Percentiles rank a stretch among this genome's conserved stretches.
phyloP scores from a whole-genome alignment of 2,329 filamentous ascomycete genomes.

The Fusarium algeriense region DNA sequence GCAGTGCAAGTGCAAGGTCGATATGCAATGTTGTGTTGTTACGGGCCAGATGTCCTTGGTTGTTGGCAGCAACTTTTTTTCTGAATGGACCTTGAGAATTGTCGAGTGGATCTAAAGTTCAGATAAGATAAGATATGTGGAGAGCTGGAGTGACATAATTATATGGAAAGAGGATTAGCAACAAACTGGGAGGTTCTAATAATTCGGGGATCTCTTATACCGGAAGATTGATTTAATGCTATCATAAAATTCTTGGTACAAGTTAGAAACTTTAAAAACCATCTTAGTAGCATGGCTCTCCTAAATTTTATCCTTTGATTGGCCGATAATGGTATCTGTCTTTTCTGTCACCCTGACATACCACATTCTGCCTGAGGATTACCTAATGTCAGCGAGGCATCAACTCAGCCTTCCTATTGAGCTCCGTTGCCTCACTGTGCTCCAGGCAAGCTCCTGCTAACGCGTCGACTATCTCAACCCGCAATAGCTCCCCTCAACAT shows the following conservation, averaged over 20 bases:
- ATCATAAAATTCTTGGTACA: too few relatives aligned
- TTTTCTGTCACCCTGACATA: constrained; percentile 6
- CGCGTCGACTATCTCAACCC: constrained; percentile 54
- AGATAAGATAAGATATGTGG: constrained; percentile 37
- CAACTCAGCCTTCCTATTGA: constrained; percentile 52
- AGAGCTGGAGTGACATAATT: constrained; percentile 37
- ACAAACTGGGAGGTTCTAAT: not conserved
- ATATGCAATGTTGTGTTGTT: constrained; percentile 41
- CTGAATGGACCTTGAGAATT: constrained; percentile 40
- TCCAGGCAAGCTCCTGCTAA: constrained; percentile 64
- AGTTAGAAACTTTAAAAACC: too few relatives aligned
- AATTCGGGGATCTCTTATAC: not conserved
- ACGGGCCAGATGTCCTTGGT: constrained; percentile 38
- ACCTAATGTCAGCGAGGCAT: constrained; percentile 44
- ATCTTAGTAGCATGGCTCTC: too few relatives aligned
- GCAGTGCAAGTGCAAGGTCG: constrained; percentile 35
- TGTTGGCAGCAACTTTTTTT: constrained; percentile 47
- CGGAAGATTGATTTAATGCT: too few relatives aligned
- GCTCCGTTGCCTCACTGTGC: constrained; percentile 49
- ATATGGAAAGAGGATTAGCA: not conserved
- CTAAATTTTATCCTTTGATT: not conserved
- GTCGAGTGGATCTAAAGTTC: constrained; percentile 38
- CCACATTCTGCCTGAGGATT: constrained; percentile 51
- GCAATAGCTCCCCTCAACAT: constrained; percentile 43
- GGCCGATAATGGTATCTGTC: not conserved